Evolutionary conservation across 768 basidiomycete species (phyloP).

Genomic region (Collybia nuda): DNA sequence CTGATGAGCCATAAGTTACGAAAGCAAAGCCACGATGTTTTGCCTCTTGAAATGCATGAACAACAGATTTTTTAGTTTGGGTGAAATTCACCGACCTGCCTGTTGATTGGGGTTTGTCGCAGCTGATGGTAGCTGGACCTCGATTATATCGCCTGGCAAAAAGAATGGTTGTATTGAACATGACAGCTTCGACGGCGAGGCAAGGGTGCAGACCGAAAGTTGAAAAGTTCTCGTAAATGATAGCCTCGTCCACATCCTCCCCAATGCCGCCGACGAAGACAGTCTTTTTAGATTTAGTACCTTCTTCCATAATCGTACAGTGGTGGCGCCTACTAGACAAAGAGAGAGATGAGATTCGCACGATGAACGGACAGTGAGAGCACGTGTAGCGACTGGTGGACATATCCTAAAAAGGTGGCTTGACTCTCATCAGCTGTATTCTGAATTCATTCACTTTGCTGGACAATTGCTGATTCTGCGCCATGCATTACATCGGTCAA

Average conservation of each 20-base stretch:
- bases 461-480: neutral
- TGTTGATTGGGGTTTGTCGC: conserved; percentile 67
- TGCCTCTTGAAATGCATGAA: conserved; percentile 42
- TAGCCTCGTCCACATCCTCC: conserved; percentile 79
- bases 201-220: conserved; percentile 70
- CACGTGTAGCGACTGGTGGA: conserved; percentile 24
- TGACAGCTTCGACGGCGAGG: neutral
- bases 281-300: conserved; percentile 82
- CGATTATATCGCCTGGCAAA: conserved; percentile 81
- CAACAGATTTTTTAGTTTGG: conserved; percentile 4
- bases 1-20: conserved; percentile 76
- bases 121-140: conserved; percentile 85
- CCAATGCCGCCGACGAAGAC: conserved; percentile 82
- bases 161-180: conserved; percentile 7
- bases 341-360: conserved; percentile 36
- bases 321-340: conserved; percentile 12
- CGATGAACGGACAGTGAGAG: conserved; percentile 31
- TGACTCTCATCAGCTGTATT: conserved; percentile 23
- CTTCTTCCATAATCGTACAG: conserved; percentile 67
- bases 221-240: conserved; percentile 77
- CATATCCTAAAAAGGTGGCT: conserved; percentile 20
- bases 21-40: conserved; percentile 95
- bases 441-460: neutral
- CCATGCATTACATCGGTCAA: conserved; percentile 1
- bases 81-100: conserved; percentile 40